A percentile compares a stretch with the other conserved stretches of the same genome.
Conservation (phyloP, 2,329 filamentous ascomycete genomes). For the Monilinia aucupariae region DNA sequence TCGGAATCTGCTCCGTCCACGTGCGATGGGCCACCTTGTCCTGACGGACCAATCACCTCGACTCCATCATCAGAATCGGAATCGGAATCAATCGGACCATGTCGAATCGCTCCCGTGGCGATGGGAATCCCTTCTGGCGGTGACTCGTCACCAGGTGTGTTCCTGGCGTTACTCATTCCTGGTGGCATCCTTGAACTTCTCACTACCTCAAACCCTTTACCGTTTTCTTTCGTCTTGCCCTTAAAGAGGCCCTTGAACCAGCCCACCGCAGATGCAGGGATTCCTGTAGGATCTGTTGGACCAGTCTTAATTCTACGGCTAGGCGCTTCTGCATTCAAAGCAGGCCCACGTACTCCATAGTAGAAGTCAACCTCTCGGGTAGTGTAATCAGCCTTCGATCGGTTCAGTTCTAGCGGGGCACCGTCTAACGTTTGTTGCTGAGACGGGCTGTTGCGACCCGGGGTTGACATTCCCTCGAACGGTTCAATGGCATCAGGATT, state of each 20-base stretch:
- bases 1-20: slow-evolving; percentile 26
- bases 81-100: slow-evolving; percentile 61
- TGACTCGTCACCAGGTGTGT: slow-evolving; percentile 58
- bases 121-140: slow-evolving; percentile 63
- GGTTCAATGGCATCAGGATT: slow-evolving; percentile 38
- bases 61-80: slow-evolving; percentile 48
- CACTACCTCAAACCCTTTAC: slow-evolving; percentile 95
- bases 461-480: slow-evolving; percentile 39
- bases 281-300: slow-evolving; percentile 88
- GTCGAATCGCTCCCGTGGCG: slow-evolving; percentile 37
- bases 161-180: slow-evolving; percentile 50
- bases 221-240: slow-evolving; percentile 86
- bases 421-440: slow-evolving; percentile 37
- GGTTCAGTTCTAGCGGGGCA: slow-evolving; percentile 25
- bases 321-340: slow-evolving; percentile 73
- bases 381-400: slow-evolving; percentile 69
- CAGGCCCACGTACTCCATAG: slow-evolving; percentile 85
- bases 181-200: slow-evolving; percentile 81
- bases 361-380: slow-evolving; percentile 96
- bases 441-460: slow-evolving; percentile 44
- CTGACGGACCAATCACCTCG: neutral
- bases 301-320: slow-evolving; percentile 87
- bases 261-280: slow-evolving; percentile 79
- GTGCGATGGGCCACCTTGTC: slow-evolving; percentile 40
- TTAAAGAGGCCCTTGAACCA: slow-evolving; percentile 80